phyloP scores from a whole-genome alignment of 1,284 basidiomycete genomes.

The Singerocomus rubriflavus region DNA sequence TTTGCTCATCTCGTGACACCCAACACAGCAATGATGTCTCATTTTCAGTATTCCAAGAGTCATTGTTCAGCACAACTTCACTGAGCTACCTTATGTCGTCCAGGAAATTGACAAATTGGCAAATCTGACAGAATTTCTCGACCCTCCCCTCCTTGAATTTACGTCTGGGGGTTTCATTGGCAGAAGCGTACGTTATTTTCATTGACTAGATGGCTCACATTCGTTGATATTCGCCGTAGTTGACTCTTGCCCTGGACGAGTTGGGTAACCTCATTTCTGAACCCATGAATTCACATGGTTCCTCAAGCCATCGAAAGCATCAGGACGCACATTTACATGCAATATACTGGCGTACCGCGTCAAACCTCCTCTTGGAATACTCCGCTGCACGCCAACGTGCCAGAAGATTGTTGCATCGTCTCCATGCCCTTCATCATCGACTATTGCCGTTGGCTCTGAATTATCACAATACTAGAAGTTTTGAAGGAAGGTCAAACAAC shows the following conservation, averaged over 20 bases:
- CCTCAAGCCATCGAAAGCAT: not conserved
- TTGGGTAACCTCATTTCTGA: constrained; percentile 19
- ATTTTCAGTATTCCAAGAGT: constrained; percentile 12
- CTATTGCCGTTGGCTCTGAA: constrained; percentile 5
- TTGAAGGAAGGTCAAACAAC: not conserved
- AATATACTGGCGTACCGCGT: constrained; percentile 31
- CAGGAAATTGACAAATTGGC: constrained; percentile 7
- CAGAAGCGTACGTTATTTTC: constrained; percentile 23
- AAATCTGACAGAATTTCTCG: constrained; percentile 21
- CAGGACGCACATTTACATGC: constrained; percentile 22
- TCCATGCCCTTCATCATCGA: constrained; percentile 18
- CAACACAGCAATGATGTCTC: not conserved
- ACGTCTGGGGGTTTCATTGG: constrained; percentile 26
- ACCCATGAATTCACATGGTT: not conserved
- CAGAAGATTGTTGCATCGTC: constrained; percentile 12
- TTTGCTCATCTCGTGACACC: not conserved
- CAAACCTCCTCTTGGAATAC: constrained; percentile 35
- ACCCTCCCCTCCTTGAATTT: constrained; percentile 23
- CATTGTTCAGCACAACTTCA: not conserved
- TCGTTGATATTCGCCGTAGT: constrained; percentile 16
- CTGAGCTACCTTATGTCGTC: not conserved
- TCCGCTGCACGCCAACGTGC: constrained; percentile 28
- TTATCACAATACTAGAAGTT: not conserved
- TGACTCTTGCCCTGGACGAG: constrained; percentile 32
- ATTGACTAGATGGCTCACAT: not conserved